A percentile compares a stretch with the other conserved stretches of the same genome.
Conservation (phyloP, 495 filamentous ascomycete species). For the Aspergillus affinis region DNA sequence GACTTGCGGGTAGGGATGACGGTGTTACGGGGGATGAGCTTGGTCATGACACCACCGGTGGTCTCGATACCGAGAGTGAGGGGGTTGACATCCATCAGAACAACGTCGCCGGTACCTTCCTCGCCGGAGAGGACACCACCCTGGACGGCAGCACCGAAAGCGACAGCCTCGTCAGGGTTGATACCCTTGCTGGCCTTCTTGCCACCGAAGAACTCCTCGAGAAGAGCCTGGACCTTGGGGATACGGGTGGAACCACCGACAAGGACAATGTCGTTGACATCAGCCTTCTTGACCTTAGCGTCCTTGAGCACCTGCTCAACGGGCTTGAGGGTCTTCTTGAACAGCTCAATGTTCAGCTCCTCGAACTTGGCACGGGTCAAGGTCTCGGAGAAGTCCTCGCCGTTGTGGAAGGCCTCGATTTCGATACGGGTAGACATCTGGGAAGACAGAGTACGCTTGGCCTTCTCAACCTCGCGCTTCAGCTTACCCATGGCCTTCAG, state of each 20-base stretch:
- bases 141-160: conserved; percentile 96
- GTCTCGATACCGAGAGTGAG: conserved; percentile 98
- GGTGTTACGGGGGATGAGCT: conserved; percentile 92
- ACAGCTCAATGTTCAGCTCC: conserved; percentile 96
- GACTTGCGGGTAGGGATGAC: conserved; percentile 95
- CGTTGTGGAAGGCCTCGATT: conserved; percentile 96
- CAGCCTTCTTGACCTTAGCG: conserved; percentile 83
- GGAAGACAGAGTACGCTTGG: conserved; percentile 97
- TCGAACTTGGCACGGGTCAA: conserved; percentile 99
- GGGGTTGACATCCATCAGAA: conserved; percentile 98
- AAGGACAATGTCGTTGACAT: conserved; percentile 85
- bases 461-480: conserved; percentile 99
- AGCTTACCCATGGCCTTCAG: conserved; percentile 99
- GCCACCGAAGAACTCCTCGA: conserved; percentile 92
- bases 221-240: conserved; percentile 89
- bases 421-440: conserved; percentile 98
- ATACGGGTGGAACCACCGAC: conserved; percentile 96
- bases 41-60: conserved; percentile 97
- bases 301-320: conserved; percentile 97
- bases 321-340: conserved; percentile 98
- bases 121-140: conserved; percentile 92
- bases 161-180: conserved; percentile 97
- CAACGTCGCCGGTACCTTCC: conserved; percentile 70
- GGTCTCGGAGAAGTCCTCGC: conserved; percentile 98
- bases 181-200: conserved; percentile 98